Base-by-base conservation (phyloP, 169 alveolate species). In the Plasmodium sp. region DNA sequence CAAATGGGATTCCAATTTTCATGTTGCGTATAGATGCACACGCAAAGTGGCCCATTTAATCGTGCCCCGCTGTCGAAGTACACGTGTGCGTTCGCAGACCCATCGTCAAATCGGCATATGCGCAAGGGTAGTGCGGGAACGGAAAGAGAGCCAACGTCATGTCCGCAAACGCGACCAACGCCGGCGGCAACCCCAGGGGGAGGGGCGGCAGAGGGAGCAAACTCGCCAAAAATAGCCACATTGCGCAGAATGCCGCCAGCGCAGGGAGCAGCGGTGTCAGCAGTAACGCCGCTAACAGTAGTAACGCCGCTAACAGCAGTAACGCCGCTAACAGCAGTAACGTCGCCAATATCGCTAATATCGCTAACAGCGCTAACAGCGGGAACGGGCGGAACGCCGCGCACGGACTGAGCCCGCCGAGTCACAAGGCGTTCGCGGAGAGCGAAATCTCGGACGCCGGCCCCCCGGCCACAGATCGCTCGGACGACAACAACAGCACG, bases 361-460 rank as follows among this genome's bases (percentile, higher is more conserved):
- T 18, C 62, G 22, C 9, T 22, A 67, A 58, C 16, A 58, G 14
- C 33, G 43, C 33, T 22, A 18, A 67, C 18, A 10, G n/a, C n/a
- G 77, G 1, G 0, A 67, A n/a, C n/a, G n/a, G 41, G 0, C 77
- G 27, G 39, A 67, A 67, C 14, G 12, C 43, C 77, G 39, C 27
- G 18, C 33, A 67, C 27, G 77, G 77, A 18, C 12, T 27, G 33
- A 67, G 6, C n/a, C 33, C 33, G 1, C 77, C 77, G 77, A 80
- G 72, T 34, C 48, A 90, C 7, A 41, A 58, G 22, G 34, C 5
- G 22, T 12, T 58, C 12, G 48, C 34, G 54, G 48, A 90, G n/a
- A 81, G 82, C 6, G 80, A 80, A 27, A 80, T 67, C 79, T 14
- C 58, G 39, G 93, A 84, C 22, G 27, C 31, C 14, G 79, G 81